Percentiles rank a stretch among this genome's conserved stretches.
Evolutionary conservation across 345 rosid species (phyloP).

Genomic region (Brassica juncea): DNA sequence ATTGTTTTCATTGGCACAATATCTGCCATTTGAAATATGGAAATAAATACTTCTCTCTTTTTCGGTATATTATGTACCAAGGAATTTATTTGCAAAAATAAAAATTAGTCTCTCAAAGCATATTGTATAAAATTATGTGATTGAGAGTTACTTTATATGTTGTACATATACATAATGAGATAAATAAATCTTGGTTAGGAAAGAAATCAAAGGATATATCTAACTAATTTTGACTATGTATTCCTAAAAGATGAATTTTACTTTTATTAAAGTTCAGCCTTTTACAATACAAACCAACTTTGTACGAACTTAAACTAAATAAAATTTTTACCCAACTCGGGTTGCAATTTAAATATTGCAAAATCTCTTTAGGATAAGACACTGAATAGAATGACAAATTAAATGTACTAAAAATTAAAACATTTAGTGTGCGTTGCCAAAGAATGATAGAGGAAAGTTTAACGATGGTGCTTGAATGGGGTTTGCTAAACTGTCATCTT

Average conservation of each 20-base stretch:
- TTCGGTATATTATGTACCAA: neutral
- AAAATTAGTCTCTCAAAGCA: neutral
- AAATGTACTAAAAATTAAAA: neutral
- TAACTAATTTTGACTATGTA: neutral
- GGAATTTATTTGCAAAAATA: neutral
- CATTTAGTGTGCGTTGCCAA: neutral
- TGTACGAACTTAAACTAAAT: neutral
- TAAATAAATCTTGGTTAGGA: neutral
- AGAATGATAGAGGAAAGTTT: neutral
- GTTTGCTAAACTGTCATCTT: neutral
- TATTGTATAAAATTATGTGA: neutral
- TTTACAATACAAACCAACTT: too few relatives aligned
- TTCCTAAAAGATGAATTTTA: neutral
- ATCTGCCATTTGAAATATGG: neutral
- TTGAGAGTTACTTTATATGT: neutral
- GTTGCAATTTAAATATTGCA: neutral
- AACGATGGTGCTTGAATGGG: neutral
- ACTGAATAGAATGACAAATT: neutral
- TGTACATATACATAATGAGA: neutral
- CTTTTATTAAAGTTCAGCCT: neutral
- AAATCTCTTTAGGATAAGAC: neutral
- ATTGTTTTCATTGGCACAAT: neutral
- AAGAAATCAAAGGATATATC: neutral
- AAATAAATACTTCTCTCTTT: neutral
- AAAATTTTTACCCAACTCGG: neutral